Base-by-base conservation (phyloP, 768 basidiomycete species). In the Pisolithus orientalis region DNA sequence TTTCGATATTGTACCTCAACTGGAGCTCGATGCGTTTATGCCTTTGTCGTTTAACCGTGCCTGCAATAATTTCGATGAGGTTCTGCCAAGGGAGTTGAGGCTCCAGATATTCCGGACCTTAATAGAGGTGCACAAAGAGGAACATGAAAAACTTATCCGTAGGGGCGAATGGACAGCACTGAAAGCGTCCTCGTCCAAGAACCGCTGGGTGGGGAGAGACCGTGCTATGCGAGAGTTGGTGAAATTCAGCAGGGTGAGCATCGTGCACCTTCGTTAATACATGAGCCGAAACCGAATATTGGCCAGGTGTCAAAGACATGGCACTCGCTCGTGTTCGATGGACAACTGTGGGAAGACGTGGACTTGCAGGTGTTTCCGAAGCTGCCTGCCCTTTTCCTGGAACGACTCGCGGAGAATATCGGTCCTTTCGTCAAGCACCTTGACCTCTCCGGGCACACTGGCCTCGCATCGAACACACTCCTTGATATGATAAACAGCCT, bases 271-370 rank as follows among this genome's bases (percentile, higher is more conserved):
- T 37, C 46, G 56, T 32, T 56, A 43, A 49, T 42, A n/a, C 50
- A 31, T 14, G 8, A 42, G 46, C 39, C 45, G 44, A 64, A n/a
- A 59, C 50, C 52, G 54, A 57, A 57, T 54, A 49, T 13, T 29
- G 42, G 37, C 59, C 56, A 92, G 88, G 86, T 91, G 10, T 93
- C 86, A 28, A 86, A 80, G 63, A 61, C 74, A 9, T 95, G 92
- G 91, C 82, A 79, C 48, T 64, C 71, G 2, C 78, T 94, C 38
- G 82, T 84, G 25, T 82, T 85, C 59, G 93, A 95, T 64, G 92
- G 92, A 13, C 88, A 92, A 61, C 75, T 94, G n/a, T 94, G 93
- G 93, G 61, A 69, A 42, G 63, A 77, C 51, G 72, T 90, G 32
- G 77, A 88, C 62, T 72, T 92, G 32, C 75, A 66, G 17, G 67